Conservation (phyloP, 202 grass and related monocot species). For the Carex sylvatica region DNA sequence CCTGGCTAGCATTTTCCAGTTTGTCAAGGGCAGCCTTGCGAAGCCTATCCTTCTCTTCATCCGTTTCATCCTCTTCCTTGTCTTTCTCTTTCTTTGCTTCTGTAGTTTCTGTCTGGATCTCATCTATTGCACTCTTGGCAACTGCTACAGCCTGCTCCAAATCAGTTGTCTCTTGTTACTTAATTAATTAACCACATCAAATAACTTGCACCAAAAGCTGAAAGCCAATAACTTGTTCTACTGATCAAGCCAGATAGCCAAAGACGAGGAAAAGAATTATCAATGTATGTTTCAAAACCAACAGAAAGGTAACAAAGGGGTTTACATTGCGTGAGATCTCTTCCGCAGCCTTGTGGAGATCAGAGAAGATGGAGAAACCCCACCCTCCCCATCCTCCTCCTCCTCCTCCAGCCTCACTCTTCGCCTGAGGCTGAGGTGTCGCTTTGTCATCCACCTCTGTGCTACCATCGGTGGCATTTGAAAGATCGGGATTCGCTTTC, state of each 20-base stretch:
- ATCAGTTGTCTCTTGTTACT: constrained; percentile 20
- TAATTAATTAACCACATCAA: constrained; percentile 3
- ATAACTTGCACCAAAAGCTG: neutral
- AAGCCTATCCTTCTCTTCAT: constrained; percentile 31
- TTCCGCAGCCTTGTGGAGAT: constrained; percentile 47
- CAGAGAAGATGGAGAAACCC: constrained; percentile 85
- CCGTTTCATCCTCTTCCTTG: constrained; percentile 25
- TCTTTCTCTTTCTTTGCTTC: constrained; percentile 26
- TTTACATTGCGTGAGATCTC: constrained; percentile 82
- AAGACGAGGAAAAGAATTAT: neutral
- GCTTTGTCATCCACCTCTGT: constrained; percentile 22
- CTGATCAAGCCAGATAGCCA: neutral
- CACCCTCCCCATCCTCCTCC: constrained; percentile 71
- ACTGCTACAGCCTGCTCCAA: constrained; percentile 79
- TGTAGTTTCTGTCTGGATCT: constrained; percentile 48
- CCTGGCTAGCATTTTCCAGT: constrained; percentile 78
- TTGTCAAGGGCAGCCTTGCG: constrained; percentile 62
- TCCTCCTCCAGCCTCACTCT: constrained; percentile 9
- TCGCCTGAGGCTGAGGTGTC: constrained; percentile 19
- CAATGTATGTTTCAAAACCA: neutral
- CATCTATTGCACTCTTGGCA: constrained; percentile 71
- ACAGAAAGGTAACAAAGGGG: constrained; percentile 14
- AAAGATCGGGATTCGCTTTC: neutral
- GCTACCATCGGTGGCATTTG: neutral
- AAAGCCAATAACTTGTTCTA: neutral